These are phyloP conservation scores for Scheffersomyces illinoinensis DNA, from an alignment of 1,139 yeast genomes.

Conservation along the genomic window DNA sequence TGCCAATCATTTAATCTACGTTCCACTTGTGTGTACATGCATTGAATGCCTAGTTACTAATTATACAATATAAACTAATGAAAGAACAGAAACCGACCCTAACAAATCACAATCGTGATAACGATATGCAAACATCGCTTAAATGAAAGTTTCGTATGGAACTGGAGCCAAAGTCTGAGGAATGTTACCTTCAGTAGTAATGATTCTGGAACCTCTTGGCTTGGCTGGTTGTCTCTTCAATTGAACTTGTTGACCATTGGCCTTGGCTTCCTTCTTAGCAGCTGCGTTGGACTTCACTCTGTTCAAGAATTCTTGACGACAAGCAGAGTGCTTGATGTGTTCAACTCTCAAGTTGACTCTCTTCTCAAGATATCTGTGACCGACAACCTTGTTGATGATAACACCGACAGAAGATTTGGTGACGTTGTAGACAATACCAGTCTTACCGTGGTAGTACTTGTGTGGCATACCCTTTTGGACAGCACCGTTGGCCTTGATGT, in stretches of 20 bases:
- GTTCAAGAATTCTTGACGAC: slow-evolving; percentile 97
- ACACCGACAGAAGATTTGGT: slow-evolving; percentile 98
- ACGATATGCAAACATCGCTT: slow-evolving; percentile 31
- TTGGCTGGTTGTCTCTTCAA: slow-evolving; percentile 96
- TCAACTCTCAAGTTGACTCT: slow-evolving; percentile 96
- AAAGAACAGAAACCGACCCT: slow-evolving; percentile 1
- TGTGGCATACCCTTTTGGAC: slow-evolving; percentile 99
- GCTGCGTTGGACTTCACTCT: slow-evolving; percentile 96
- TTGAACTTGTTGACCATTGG: slow-evolving; percentile 80
- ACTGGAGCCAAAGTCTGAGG: slow-evolving; percentile 98
- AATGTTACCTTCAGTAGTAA: slow-evolving; percentile 69
- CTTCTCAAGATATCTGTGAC: slow-evolving; percentile 97
- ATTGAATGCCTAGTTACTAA: background rate
- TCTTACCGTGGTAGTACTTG: slow-evolving; percentile 99
- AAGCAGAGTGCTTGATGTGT: slow-evolving; percentile 98
- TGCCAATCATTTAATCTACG: background rate
- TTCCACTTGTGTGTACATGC: background rate
- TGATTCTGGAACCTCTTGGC: slow-evolving; percentile 89
- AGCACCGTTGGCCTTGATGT: slow-evolving; percentile 97
- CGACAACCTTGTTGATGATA: slow-evolving; percentile 94
- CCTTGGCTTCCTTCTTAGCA: slow-evolving; percentile 88
- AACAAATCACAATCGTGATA: background rate
- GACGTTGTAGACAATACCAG: slow-evolving; percentile 96
- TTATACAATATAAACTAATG: background rate
- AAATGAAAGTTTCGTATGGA: slow-evolving; percentile 98